A percentile compares a stretch with the other conserved stretches of the same genome.
These are phyloP conservation scores for Sporothrix sp. DNA, from an alignment of 2,329 filamentous ascomycete species.

Conservation along the genomic window DNA sequence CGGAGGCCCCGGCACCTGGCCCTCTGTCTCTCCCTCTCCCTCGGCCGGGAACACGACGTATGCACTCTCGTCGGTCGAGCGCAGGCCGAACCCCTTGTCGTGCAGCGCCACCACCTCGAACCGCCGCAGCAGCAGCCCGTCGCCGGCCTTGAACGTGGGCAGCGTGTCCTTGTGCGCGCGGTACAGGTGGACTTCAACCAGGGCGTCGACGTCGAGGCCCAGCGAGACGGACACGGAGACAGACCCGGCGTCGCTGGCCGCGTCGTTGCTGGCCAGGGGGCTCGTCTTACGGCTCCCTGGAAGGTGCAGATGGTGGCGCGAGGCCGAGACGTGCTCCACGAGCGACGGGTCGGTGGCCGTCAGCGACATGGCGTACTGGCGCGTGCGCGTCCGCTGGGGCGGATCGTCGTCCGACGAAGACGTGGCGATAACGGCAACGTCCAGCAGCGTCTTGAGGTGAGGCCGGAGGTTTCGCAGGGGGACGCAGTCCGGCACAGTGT, in stretches of 20 bases:
- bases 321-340: slow-evolving; percentile 6
- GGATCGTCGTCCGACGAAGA: slow-evolving; percentile 27
- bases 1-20: slow-evolving; percentile 50
- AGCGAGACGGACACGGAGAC: background rate
- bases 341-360: slow-evolving; percentile 42
- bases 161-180: slow-evolving; percentile 48
- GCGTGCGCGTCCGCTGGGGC: slow-evolving; percentile 44
- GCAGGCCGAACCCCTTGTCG: slow-evolving; percentile 45
- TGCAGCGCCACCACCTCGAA: slow-evolving; percentile 46
- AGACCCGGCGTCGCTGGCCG: background rate
- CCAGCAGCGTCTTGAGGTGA: slow-evolving; percentile 38
- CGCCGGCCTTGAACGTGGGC: slow-evolving; percentile 45
- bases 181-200: slow-evolving; percentile 48
- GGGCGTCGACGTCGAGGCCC: slow-evolving; percentile 31
- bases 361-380: slow-evolving; percentile 51
- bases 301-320: background rate
- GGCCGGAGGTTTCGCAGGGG: slow-evolving; percentile 43
- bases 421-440: slow-evolving; percentile 47
- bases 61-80: slow-evolving; percentile 44
- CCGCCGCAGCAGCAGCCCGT: slow-evolving; percentile 47
- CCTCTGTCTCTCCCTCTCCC: slow-evolving; percentile 9
- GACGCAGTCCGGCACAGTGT: slow-evolving; percentile 43
- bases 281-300: background rate
- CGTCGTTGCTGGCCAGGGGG: background rate
- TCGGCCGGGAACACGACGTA: slow-evolving; percentile 50